phyloP scores from a whole-genome alignment of 2,329 filamentous ascomycete species.

The Fusarium pseudonygamai region DNA sequence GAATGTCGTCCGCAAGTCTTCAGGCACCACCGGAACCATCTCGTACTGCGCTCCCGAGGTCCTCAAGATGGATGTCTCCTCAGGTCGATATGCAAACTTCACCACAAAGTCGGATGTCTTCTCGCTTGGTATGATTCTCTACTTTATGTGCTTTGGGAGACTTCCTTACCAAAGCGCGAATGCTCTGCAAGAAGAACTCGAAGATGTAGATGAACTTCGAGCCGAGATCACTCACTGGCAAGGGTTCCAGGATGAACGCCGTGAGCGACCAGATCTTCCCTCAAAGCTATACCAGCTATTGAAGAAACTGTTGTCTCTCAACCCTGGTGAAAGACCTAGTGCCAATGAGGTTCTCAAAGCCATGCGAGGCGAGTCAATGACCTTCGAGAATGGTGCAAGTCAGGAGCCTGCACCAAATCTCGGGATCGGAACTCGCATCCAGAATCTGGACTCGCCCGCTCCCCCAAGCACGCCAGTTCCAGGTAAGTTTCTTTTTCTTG shows the following conservation, averaged over 20 bases:
- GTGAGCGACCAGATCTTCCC: conserved; percentile 82
- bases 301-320: conserved; percentile 79
- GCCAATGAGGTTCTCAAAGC: conserved; percentile 85
- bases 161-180: conserved; percentile 89
- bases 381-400: conserved; percentile 54
- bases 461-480: conserved; percentile 59
- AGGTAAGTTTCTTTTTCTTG: conserved; percentile 45
- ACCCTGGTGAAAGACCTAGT: conserved; percentile 80
- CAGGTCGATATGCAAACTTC: conserved; percentile 87
- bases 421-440: conserved; percentile 59
- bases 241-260: conserved; percentile 82
- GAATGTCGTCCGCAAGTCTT: conserved; percentile 83
- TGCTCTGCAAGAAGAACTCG: conserved; percentile 86
- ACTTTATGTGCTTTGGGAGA: conserved; percentile 95
- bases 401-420: conserved; percentile 51
- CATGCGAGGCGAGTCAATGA: conserved; percentile 73
- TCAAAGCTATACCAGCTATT: conserved; percentile 86
- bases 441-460: conserved; percentile 65
- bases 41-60: conserved; percentile 98
- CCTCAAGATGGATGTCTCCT: conserved; percentile 70
- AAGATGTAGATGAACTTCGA: conserved; percentile 86
- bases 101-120: conserved; percentile 99
- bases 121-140: conserved; percentile 96
- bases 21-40: conserved; percentile 93
- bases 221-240: conserved; percentile 88